phyloP scores from a whole-genome alignment of 257 asterid genomes.

The Solanum megistacrolobum region DNA sequence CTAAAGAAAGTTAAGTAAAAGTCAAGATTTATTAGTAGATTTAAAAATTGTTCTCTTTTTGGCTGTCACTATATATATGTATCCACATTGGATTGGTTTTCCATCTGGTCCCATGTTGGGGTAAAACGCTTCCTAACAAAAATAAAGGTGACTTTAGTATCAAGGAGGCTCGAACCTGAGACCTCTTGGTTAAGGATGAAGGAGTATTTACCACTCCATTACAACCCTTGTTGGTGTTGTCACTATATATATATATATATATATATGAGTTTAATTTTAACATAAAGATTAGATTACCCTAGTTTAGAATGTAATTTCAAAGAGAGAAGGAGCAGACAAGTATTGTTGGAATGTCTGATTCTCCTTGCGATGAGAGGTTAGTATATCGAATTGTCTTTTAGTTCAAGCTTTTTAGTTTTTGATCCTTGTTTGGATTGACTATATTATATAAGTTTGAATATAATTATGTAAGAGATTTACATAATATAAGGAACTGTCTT shows the following conservation, averaged over 20 bases:
- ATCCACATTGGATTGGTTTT: too few species aligned
- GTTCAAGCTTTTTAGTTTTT: background rate
- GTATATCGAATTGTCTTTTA: background rate
- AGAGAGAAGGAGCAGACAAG: background rate
- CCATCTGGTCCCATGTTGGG: too few species aligned
- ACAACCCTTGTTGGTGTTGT: too few species aligned
- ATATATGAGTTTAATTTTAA: background rate
- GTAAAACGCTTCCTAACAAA: too few species aligned
- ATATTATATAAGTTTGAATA: background rate
- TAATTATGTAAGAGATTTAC: background rate
- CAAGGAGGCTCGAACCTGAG: too few species aligned
- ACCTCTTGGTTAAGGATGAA: too few species aligned
- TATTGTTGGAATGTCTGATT: background rate
- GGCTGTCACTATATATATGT: background rate
- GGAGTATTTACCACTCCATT: too few species aligned
- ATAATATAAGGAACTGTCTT: too few species aligned
- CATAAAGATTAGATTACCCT: background rate
- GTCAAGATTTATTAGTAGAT: slow-evolving; percentile 34
- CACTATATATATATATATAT: background rate
- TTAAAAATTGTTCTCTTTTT: background rate
- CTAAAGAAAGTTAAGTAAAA: slow-evolving; percentile 16
- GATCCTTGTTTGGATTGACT: background rate
- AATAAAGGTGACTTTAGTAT: too few species aligned
- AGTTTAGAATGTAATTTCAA: background rate
- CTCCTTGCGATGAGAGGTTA: background rate